Conservation (phyloP, 768 basidiomycete genomes). For the Strobilomyces confusus region DNA sequence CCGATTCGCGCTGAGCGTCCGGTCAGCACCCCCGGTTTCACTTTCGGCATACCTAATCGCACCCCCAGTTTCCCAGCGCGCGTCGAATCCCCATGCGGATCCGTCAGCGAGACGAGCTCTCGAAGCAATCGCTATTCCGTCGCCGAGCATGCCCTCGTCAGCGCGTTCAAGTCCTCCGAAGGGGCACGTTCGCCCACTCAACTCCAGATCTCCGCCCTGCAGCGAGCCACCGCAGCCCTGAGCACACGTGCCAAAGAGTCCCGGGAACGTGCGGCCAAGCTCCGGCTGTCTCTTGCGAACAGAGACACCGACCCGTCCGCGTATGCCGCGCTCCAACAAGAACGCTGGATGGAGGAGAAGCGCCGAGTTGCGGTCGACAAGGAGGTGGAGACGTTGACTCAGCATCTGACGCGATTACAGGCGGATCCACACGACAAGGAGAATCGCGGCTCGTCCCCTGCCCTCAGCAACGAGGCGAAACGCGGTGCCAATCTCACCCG, state of each 20-base stretch:
- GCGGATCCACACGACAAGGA: constrained; percentile 23
- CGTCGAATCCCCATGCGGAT: constrained; percentile 26
- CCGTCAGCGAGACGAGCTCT: constrained; percentile 23
- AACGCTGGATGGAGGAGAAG: constrained; percentile 52
- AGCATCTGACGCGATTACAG: constrained; percentile 33
- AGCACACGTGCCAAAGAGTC: constrained; percentile 44
- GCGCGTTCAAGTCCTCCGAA: constrained; percentile 32
- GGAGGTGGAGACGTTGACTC: constrained; percentile 35
- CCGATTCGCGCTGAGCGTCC: constrained; percentile 15
- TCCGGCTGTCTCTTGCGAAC: constrained; percentile 37
- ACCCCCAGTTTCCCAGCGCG: constrained; percentile 3
- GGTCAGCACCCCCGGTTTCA: constrained; percentile 20
- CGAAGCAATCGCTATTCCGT: constrained; percentile 40
- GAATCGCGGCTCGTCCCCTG: constrained; percentile 14
- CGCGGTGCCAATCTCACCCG: constrained; percentile 35
- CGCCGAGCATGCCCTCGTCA: constrained; percentile 41
- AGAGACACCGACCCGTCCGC: constrained; percentile 36
- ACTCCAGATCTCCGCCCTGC: constrained; percentile 45
- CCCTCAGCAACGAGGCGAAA: constrained; percentile 25
- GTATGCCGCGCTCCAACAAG: constrained; percentile 39
- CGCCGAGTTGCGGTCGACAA: constrained; percentile 35
- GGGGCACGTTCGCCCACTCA: constrained; percentile 37
- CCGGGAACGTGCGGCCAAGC: constrained; percentile 37
- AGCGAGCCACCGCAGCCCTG: constrained; percentile 41
- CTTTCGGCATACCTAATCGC: constrained; percentile 17